These are phyloP conservation scores for Xylaria hypoxylon DNA, from an alignment of 2,329 filamentous ascomycete species.

Conservation along the genomic window DNA sequence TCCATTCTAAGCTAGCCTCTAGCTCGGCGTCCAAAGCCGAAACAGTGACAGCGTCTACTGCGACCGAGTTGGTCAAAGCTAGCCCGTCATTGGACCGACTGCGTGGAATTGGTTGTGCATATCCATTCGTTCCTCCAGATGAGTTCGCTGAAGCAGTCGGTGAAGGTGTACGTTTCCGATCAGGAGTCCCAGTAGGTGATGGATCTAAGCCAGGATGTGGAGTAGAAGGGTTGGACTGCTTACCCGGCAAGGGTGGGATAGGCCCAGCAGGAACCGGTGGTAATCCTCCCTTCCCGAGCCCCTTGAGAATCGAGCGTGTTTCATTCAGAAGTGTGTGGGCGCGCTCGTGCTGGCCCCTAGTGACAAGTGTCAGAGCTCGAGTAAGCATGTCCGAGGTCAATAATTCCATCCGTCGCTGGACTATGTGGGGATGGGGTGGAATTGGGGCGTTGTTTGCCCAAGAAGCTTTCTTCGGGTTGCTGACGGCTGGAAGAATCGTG, in stretches of 20 bases:
- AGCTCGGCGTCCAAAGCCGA: conserved; percentile 90
- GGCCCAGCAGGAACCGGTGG: conserved; percentile 72
- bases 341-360: conserved; percentile 90
- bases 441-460: conserved; percentile 81
- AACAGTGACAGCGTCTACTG: conserved; percentile 87
- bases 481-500: conserved; percentile 84
- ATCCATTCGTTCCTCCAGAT: conserved; percentile 53
- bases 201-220: conserved; percentile 60
- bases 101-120: conserved; percentile 58
- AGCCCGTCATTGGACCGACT: conserved; percentile 69
- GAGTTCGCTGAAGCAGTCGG: conserved; percentile 63
- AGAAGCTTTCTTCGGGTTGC: conserved; percentile 72
- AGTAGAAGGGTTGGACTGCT: conserved; percentile 61
- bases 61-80: conserved; percentile 67
- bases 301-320: conserved; percentile 94
- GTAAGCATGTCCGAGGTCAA: conserved; percentile 98
- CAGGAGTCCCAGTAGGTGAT: conserved; percentile 62
- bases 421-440: conserved; percentile 92
- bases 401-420: conserved; percentile 96
- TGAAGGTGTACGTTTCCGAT: conserved; percentile 67
- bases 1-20: conserved; percentile 93
- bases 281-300: conserved; percentile 92
- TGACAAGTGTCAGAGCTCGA: conserved; percentile 88
- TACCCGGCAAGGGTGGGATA: conserved; percentile 47
- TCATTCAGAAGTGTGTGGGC: conserved; percentile 93